Base-by-base conservation (phyloP, 2,329 filamentous ascomycete genomes). In the Alternaria triticina region DNA sequence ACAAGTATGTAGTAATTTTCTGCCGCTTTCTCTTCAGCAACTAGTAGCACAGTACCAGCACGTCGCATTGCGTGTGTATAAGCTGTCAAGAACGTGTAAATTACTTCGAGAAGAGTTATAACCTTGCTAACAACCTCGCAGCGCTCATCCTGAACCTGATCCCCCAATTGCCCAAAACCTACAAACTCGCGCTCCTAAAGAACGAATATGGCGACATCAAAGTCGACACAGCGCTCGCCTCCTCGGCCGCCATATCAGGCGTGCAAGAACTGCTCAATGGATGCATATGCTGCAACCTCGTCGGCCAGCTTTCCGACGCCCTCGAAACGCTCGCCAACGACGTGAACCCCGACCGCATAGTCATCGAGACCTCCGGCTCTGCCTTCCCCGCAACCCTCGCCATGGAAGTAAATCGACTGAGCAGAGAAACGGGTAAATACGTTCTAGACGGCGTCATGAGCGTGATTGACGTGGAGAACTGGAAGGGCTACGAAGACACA, bases 231-330 rank as follows among this genome's bases (percentile, higher is more conserved):
- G 92, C 97, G 79, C 90, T 99, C 28, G 95, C 96, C 15, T 86
- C 91, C 0, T 91, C 91, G 13, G 88, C 88, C 54, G 90, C 94
- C 66, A 94, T 99, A 70, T 91, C 93, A 1, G 95, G 94, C 59
- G 94, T 97, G 5, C 91, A 92, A 73, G 96, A 99, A 81, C 87
- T 99, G 1, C 90, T 99, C 57, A 97, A 97, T 79, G 96, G 95
- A 70, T 98, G 96, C 83, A 98, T 99, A 81, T 99, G 96, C 87
- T 99, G 96, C 84, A 98, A 98, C 79, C 90, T 98, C 25, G 95
- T 99, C 64, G 96, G 96, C 15, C 93, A 97, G 80, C 88, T 99
- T 8, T 88, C 89, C 63, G 89, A 91, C 51, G 94, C 95, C 1
- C 89, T 99, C 17, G 82, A 87, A 46, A 90, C 96, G 75, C 89